Evolutionary conservation across 495 filamentous ascomycete species (phyloP).

Genomic region (Penicillium nucicola): DNA sequence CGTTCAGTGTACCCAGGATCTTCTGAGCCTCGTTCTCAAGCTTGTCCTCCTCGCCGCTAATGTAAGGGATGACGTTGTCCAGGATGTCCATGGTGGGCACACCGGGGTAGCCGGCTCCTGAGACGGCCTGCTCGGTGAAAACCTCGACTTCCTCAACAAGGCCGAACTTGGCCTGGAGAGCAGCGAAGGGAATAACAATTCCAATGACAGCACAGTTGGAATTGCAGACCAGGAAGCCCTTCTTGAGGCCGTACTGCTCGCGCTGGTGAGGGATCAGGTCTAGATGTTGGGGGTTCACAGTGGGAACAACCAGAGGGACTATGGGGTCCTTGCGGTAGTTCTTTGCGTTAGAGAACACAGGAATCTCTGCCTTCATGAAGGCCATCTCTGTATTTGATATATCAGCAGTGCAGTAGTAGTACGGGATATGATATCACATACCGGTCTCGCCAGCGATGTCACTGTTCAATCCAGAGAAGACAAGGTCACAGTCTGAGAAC

Average conservation of each 20-base stretch:
- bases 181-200: constrained; percentile 84
- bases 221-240: constrained; percentile 84
- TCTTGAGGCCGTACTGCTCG: constrained; percentile 59
- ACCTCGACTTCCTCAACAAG: constrained; percentile 71
- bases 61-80: constrained; percentile 84
- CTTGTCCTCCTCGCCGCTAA: constrained; percentile 87
- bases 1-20: constrained; percentile 70
- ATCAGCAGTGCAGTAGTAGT: not conserved
- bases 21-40: constrained; percentile 81
- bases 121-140: constrained; percentile 85
- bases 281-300: constrained; percentile 77
- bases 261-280: constrained; percentile 75
- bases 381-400: constrained; percentile 56
- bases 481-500: constrained; percentile 80
- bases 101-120: constrained; percentile 84
- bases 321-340: constrained; percentile 81
- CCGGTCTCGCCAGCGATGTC: constrained; percentile 79
- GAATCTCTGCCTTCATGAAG: constrained; percentile 73
- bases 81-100: constrained; percentile 71
- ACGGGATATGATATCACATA: constrained; percentile 26
- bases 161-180: constrained; percentile 73
- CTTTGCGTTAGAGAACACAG: constrained; percentile 87
- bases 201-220: constrained; percentile 91
- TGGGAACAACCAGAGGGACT: constrained; percentile 83
- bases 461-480: constrained; percentile 84